Percentiles rank a stretch among this genome's conserved stretches.
Conservation (phyloP, 768 basidiomycete species). For the Cystoderma amianthinum region DNA sequence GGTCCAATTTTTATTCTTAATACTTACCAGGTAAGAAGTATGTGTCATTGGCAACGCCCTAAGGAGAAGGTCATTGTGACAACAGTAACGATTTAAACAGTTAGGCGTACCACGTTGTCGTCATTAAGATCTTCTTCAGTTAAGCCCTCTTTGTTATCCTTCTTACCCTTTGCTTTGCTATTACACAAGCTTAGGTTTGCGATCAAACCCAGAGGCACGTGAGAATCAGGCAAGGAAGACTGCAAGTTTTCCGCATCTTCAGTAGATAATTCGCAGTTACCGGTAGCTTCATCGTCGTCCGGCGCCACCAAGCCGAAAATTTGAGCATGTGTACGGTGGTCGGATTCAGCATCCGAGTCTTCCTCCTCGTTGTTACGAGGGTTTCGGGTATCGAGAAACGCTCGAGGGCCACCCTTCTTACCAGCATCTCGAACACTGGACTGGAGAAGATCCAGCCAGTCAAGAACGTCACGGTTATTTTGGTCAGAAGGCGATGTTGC, state of each 20-base stretch:
- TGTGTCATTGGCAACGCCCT: slow-evolving; percentile 77
- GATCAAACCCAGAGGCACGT: slow-evolving; percentile 70
- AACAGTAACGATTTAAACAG: not conserved
- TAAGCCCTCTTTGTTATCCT: slow-evolving; percentile 25
- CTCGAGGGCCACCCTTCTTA: slow-evolving; percentile 30
- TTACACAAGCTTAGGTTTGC: slow-evolving; percentile 66
- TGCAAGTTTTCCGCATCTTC: slow-evolving; percentile 39
- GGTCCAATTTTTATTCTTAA: not conserved
- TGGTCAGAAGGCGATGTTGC: slow-evolving; percentile 72
- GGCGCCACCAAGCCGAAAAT: slow-evolving; percentile 9
- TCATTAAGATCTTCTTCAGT: slow-evolving; percentile 46
- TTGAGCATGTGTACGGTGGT: slow-evolving; percentile 16
- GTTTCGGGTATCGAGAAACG: slow-evolving; percentile 38
- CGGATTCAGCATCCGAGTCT: slow-evolving; percentile 35
- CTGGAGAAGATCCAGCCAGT: slow-evolving; percentile 70
- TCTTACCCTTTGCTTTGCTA: slow-evolving; percentile 36
- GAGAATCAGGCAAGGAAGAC: slow-evolving; percentile 55
- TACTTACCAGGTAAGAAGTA: slow-evolving; percentile 72
- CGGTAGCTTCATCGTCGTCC: slow-evolving; percentile 14
- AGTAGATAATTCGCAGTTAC: slow-evolving; percentile 24
- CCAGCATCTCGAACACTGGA: slow-evolving; percentile 46
- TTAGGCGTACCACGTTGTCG: slow-evolving; percentile 49
- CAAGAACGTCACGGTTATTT: slow-evolving; percentile 60
- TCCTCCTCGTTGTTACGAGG: slow-evolving; percentile 21
- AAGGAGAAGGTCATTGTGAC: slow-evolving; percentile 9